Evolutionary conservation across 352 stramenopile genomes (phyloP), one percentile per base, ranked within the genome.

Genomic region (Globisporangium sylvaticum): DNA sequence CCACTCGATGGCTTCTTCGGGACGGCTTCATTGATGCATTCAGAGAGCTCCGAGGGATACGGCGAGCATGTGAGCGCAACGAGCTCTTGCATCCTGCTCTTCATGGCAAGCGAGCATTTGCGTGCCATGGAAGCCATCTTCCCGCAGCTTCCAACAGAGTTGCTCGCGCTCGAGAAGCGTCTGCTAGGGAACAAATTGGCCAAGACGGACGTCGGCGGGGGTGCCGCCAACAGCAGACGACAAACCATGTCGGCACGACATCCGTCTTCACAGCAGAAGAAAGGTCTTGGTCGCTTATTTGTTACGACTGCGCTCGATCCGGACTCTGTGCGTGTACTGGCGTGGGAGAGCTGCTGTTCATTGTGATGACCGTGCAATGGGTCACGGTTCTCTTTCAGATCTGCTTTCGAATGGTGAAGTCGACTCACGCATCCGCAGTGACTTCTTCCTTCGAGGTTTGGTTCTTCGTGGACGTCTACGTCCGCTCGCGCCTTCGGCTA

Each of bases 311-410:
- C 55, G 60, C 25, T 81, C 6, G 77, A 84, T 52, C 74, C 77
- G 0, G 74, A 84, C 42, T 78, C 74, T 27, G 65, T 55, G 2
- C 68, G 61, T 14, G 66, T 78, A 12, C 27, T 74, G 5, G 27
- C 70, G 2, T 81, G 77, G 77, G 77, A 84, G 50, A 75, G 66
- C 0, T 74, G 65, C 24, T 81, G 4, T 81, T 84, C 32, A 14
- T 81, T 14, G 67, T 71, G 22, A 81, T 81, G 74, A 73, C 77
- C 1, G 64, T 70, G 5, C 77, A 84, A 44, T 80, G 74, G 72
- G 58, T 81, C 7, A 64, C 63, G 4, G 73, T 80, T 25, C 75
- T 77, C 7, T 67, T 74, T 39, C 72, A 79, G 12, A 75, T 76
- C 29, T 78, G 76, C 44, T 84, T 79, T 39, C 62, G 74, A 27